phyloP scores from a whole-genome alignment of 163 green algal species.

The Scenedesmus sp. region DNA sequence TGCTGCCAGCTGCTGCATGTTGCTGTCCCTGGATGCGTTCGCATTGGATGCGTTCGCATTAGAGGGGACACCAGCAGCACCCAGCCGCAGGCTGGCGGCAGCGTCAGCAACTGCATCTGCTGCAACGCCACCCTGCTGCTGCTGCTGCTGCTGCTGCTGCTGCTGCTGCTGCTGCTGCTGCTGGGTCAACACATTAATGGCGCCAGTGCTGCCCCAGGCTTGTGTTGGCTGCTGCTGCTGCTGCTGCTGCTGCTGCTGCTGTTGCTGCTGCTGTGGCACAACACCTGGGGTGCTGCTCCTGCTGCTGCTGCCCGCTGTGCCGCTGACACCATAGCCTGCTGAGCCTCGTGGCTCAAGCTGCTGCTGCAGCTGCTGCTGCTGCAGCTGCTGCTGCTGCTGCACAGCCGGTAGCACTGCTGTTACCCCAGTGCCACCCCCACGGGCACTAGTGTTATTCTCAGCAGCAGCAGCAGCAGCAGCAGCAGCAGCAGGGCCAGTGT shows the following conservation, averaged over 20 bases:
- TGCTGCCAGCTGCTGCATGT: background rate
- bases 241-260: background rate
- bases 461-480: background rate
- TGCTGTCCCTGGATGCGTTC: background rate
- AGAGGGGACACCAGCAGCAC: background rate
- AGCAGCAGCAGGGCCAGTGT: background rate
- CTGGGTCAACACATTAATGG: background rate
- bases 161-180: background rate
- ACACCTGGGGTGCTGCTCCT: background rate
- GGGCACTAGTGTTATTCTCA: background rate
- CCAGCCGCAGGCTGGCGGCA: background rate
- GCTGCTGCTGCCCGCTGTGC: background rate
- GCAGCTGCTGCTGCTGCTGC: background rate
- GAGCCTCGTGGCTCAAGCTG: background rate
- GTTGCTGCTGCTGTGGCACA: background rate
- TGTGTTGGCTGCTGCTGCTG: background rate
- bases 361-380: background rate
- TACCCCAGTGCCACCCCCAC: background rate
- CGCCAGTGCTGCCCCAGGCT: background rate
- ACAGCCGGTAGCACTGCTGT: no score
- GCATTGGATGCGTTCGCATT: background rate
- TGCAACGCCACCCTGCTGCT: background rate
- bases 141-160: background rate
- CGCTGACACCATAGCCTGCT: background rate
- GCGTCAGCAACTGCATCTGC: no score